A percentile compares a stretch with the other conserved stretches of the same genome.
Evolutionary conservation across 1,284 basidiomycete species (phyloP).

Genomic region (Puccinia triticina): DNA sequence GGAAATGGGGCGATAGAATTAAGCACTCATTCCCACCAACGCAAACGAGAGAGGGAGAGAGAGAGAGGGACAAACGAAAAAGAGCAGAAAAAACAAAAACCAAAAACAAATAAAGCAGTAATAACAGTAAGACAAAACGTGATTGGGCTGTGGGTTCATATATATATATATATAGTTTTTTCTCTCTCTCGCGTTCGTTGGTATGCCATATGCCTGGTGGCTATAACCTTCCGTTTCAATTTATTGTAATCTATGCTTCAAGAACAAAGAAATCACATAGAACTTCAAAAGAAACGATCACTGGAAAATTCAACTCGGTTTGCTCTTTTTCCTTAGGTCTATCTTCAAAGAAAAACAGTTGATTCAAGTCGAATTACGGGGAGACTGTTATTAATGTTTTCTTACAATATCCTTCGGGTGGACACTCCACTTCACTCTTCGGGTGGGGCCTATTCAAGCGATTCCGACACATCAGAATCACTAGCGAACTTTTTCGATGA

Average conservation of each 20-base stretch:
- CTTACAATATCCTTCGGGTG: background rate
- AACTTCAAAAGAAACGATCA: constrained; percentile 19
- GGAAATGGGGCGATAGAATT: constrained; percentile 4
- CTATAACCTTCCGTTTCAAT: background rate
- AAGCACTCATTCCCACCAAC: constrained; percentile 24
- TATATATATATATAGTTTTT: too few relatives aligned
- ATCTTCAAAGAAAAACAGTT: constrained; percentile 12
- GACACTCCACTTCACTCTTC: constrained; percentile 11
- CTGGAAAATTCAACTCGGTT: constrained; percentile 6
- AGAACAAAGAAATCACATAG: constrained; percentile 19
- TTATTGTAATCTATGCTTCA: constrained; percentile 21
- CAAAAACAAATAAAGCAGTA: too few relatives aligned
- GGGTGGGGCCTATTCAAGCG: constrained; percentile 8
- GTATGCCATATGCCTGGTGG: background rate
- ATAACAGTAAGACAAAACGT: constrained; percentile 20
- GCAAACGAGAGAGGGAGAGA: background rate
- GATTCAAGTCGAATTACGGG: constrained; percentile 17
- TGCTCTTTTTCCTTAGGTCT: constrained; percentile 2
- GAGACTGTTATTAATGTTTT: constrained; percentile 11
- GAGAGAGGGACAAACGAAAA: background rate
- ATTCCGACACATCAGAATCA: background rate
- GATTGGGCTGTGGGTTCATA: background rate
- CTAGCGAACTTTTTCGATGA: background rate
- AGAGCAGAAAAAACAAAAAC: too few relatives aligned
- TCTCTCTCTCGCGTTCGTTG: background rate